A percentile compares a stretch with the other conserved stretches of the same genome.
Conservation (phyloP, 2,329 filamentous ascomycete genomes). For the Monosporascus sp. region DNA sequence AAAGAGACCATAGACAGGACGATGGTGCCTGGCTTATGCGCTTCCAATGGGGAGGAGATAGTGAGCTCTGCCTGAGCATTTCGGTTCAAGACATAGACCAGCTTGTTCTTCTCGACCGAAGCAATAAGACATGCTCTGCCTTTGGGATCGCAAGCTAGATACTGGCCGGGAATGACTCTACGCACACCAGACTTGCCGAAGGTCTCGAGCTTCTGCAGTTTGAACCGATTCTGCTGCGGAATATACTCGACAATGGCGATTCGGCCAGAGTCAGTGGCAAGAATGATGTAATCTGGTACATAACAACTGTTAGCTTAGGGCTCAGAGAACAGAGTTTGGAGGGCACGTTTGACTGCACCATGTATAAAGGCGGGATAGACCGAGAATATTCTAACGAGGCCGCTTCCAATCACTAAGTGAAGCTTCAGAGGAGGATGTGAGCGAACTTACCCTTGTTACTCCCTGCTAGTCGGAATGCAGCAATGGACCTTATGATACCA, state of each 20-base stretch:
- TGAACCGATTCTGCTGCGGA: constrained; percentile 79
- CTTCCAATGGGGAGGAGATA: constrained; percentile 94
- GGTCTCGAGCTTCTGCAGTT: constrained; percentile 88
- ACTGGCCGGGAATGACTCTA: constrained; percentile 91
- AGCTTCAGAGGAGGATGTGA: constrained; percentile 36
- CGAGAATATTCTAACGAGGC: constrained; percentile 41
- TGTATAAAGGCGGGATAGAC: constrained; percentile 15
- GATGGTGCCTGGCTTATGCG: constrained; percentile 85
- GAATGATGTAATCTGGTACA: constrained; percentile 81
- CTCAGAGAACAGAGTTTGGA: constrained; percentile 9
- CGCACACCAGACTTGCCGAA: constrained; percentile 96
- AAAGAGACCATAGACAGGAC: constrained; percentile 83
- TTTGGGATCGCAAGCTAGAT: constrained; percentile 91
- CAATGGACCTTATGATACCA: constrained; percentile 85
- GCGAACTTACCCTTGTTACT: constrained; percentile 85
- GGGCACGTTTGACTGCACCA: constrained; percentile 15
- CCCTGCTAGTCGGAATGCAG: constrained; percentile 85
- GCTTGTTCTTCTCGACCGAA: constrained; percentile 96
- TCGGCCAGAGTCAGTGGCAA: constrained; percentile 91
- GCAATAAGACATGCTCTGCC: constrained; percentile 92
- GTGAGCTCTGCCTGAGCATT: constrained; percentile 92
- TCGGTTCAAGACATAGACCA: constrained; percentile 96
- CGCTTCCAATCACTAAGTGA: constrained; percentile 71
- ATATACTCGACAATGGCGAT: constrained; percentile 93
- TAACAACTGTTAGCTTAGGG: constrained; percentile 14